A percentile compares a stretch with the other conserved stretches of the same genome.
These are phyloP conservation scores for Hura crepitans DNA, from an alignment of 441 rosid species.

Conservation along the genomic window DNA sequence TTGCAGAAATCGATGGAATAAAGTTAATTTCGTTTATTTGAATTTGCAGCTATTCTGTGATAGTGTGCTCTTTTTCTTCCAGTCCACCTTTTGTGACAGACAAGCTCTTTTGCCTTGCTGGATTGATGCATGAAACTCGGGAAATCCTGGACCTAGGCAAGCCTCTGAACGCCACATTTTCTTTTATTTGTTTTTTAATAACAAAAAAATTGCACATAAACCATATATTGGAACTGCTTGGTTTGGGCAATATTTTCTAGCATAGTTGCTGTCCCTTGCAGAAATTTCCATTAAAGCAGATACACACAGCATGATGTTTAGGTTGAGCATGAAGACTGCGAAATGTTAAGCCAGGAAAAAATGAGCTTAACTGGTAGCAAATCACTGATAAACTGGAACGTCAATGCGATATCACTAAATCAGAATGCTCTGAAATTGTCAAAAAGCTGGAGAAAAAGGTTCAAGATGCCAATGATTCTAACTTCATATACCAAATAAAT, in stretches of 20 bases:
- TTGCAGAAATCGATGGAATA: conserved; percentile 28
- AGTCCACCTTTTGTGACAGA: not conserved
- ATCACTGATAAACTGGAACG: not conserved
- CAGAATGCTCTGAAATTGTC: conserved; percentile 3
- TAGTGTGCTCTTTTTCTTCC: not conserved
- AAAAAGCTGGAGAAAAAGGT: conserved; percentile 1
- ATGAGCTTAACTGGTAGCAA: no score
- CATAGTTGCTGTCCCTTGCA: no score
- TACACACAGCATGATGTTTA: no score
- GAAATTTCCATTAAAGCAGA: no score
- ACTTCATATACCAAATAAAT: conserved; percentile 11
- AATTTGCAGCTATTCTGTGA: no score
- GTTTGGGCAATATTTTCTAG: no score
- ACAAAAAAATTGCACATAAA: not conserved
- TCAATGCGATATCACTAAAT: conserved; percentile 2
- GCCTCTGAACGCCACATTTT: not conserved
- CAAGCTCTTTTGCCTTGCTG: not conserved
- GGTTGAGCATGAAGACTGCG: no score
- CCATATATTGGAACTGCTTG: no score
- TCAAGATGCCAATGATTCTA: conserved; percentile 6
- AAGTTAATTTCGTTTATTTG: conserved; percentile 10
- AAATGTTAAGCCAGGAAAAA: no score
- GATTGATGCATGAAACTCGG: not conserved
- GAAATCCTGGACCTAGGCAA: not conserved
- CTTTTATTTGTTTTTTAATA: no score